Conservation (phyloP, 441 rosid species). For the Gossypium gossypioides region DNA sequence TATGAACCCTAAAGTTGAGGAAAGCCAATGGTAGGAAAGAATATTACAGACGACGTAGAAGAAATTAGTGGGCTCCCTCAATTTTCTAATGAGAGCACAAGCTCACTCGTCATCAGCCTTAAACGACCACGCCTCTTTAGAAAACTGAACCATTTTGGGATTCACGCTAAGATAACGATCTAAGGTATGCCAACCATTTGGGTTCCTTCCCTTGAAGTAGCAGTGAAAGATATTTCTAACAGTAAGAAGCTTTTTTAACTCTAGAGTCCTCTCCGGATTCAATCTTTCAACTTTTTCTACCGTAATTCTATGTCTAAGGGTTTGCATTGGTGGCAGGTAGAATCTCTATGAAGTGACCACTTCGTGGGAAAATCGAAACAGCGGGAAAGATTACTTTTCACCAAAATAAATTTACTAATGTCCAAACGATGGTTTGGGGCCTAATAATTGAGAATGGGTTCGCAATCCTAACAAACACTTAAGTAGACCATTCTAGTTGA, state of each 20-base stretch:
- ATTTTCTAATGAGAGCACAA: no score
- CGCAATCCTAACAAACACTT: background rate
- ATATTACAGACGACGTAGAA: background rate
- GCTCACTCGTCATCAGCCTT: no score
- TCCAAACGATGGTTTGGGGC: background rate
- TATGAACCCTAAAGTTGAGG: background rate
- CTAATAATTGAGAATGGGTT: background rate
- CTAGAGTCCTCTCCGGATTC: background rate
- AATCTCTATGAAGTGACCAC: background rate
- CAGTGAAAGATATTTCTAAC: background rate
- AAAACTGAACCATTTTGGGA: background rate
- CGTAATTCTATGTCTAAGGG: background rate
- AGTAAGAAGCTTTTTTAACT: background rate
- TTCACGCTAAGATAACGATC: background rate
- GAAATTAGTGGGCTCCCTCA: no score
- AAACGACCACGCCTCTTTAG: background rate
- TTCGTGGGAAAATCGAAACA: background rate
- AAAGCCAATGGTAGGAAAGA: background rate
- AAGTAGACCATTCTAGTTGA: background rate
- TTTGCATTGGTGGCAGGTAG: background rate
- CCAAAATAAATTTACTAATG: background rate
- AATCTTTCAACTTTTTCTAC: background rate
- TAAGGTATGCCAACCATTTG: background rate
- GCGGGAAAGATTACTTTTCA: background rate
- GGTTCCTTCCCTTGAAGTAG: background rate